Base-by-base conservation (phyloP, 495 filamentous ascomycete species). In the Entonaema liquescens region DNA sequence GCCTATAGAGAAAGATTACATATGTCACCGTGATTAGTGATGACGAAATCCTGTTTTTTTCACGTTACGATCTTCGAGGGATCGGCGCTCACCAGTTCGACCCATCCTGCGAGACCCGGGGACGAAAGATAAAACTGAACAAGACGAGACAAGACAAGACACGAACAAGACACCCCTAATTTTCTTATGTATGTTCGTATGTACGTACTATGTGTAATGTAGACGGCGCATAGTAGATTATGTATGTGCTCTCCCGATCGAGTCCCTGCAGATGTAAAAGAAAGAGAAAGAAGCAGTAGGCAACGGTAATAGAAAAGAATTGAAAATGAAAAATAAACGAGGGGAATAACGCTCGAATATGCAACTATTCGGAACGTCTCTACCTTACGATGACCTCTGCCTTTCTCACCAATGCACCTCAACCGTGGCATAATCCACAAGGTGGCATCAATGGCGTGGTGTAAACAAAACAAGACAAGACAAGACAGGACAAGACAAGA, bases 41-140 rank as follows among this genome's bases (percentile, higher is more conserved):
- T 72, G 69, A 72, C 64, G 69, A 64, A 68, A 72, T 68, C 64
- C 69, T 67, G 69, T 68, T 72, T 72, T 72, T 72, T 68, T 53
- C 3, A 25, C 29, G 13, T 36, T 40, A n/a, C 13, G 25, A 54
- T 62, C 67, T 60, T 57, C 38, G 28, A 49, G 33, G 5, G 66
- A 69, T 69, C 59, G 40, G 54, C 59, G 58, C 19, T 49, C 63
- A 25, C 9, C 23, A n/a, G 21, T 52, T 52, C 23, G 23, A 26
- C 25, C 23, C 6, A 26, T 50, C 47, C 47, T 50, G 42, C 15
- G 19, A 40, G 65, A 31, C 15, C 2, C 17, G 54, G 33, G 33
- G 11, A 23, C 25, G 35, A 57, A 25, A 21, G 17, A 17, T 25
- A 47, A 9, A 33, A 33, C 31, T 7, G 31, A 31, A 33, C 31